Evolutionary conservation across 148 eudicot genomes (phyloP).

Genomic region (Camellia sinensis): DNA sequence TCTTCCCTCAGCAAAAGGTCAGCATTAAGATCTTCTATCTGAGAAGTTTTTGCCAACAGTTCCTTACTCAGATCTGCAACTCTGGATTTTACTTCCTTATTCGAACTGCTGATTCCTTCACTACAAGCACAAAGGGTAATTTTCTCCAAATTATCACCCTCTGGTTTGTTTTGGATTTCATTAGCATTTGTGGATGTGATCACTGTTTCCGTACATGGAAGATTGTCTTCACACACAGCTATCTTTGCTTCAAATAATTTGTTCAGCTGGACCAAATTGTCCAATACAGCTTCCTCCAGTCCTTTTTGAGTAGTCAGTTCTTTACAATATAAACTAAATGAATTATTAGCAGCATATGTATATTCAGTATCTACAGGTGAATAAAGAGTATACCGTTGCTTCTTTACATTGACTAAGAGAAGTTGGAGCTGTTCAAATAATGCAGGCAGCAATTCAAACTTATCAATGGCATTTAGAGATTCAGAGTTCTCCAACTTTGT

Average conservation of each 20-base stretch:
- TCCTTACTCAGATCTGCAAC: conserved; percentile 18
- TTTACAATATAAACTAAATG: background rate
- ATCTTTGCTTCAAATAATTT: conserved; percentile 8
- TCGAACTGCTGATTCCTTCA: conserved; percentile 4
- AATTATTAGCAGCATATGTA: background rate
- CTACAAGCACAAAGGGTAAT: background rate
- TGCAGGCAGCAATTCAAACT: background rate
- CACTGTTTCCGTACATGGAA: background rate
- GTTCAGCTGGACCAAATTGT: conserved; percentile 6
- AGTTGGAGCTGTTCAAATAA: conserved; percentile 16
- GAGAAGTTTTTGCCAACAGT: conserved; percentile 23
- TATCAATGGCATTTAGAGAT: conserved; percentile 10
- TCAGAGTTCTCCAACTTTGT: background rate
- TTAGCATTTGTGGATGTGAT: conserved; percentile 2
- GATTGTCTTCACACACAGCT: background rate
- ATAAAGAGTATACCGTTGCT: background rate
- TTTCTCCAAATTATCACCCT: background rate
- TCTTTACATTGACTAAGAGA: conserved; percentile 3
- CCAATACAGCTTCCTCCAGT: conserved; percentile 6
- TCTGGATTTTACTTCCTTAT: conserved; percentile 11
- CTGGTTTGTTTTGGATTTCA: conserved; percentile 8
- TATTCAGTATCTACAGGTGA: conserved; percentile 1
- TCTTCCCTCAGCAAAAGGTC: conserved; percentile 33
- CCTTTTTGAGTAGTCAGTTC: background rate
- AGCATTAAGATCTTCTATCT: conserved; percentile 29